Percentiles rank a stretch among this genome's conserved stretches.
These are phyloP conservation scores for Vitis labrusca DNA, from an alignment of 164 flowering plant species.

Conservation along the genomic window DNA sequence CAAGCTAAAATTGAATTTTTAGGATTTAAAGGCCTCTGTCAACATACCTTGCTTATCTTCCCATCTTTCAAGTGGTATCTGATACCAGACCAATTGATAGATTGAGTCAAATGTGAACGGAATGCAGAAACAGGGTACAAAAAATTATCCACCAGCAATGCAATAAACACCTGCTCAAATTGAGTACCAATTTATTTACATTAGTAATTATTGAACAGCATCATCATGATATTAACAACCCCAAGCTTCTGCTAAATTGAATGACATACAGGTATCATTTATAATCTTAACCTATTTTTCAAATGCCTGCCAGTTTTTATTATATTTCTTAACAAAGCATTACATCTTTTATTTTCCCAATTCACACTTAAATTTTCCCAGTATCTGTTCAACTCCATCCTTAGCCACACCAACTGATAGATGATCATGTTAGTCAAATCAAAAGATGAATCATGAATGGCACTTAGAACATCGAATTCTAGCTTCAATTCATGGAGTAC, in stretches of 20 bases:
- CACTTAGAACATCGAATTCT: too few relatives aligned
- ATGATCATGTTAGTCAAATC: too few relatives aligned
- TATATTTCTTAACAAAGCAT: too few relatives aligned
- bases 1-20: not conserved
- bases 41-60: conserved; percentile 74
- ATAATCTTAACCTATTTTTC: too few relatives aligned
- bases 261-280: too few relatives aligned
- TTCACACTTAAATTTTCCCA: too few relatives aligned
- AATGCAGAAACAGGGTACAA: conserved; percentile 82
- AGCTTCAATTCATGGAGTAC: too few relatives aligned
- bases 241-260: not conserved
- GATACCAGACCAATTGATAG: conserved; percentile 95
- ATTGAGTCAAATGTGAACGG: conserved; percentile 86
- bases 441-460: too few relatives aligned
- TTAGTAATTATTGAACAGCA: not conserved
- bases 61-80: conserved; percentile 86
- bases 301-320: too few relatives aligned
- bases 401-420: too few relatives aligned
- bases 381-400: too few relatives aligned
- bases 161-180: conserved; percentile 75
- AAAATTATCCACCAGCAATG: conserved; percentile 92
- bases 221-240: not conserved
- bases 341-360: too few relatives aligned
- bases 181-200: not conserved
- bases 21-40: not conserved